phyloP scores from a whole-genome alignment of 2,329 filamentous ascomycete species.

The Macrophomina phaseolina region DNA sequence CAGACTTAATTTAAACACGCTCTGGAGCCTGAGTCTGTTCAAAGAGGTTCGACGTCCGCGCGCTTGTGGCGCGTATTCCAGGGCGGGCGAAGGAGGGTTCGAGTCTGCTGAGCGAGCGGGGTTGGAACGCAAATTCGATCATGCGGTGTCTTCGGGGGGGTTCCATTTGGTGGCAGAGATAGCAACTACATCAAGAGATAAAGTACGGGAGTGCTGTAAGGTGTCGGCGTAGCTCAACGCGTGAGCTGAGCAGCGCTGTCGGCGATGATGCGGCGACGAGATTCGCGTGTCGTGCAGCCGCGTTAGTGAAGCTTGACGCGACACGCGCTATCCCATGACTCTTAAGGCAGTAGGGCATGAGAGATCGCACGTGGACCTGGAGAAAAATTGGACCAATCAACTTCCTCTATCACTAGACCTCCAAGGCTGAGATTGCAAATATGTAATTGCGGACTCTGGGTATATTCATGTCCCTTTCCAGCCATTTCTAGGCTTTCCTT shows the following conservation, averaged over 20 bases:
- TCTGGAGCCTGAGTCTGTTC: not conserved
- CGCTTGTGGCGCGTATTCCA: not conserved
- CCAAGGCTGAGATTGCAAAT: not conserved
- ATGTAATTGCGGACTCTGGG: constrained; percentile 10
- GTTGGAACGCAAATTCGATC: not conserved
- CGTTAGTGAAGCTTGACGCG: constrained; percentile 16
- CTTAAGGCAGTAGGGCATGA: not conserved
- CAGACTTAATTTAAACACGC: no score
- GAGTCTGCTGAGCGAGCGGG: not conserved
- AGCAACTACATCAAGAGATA: not conserved
- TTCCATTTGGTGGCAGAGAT: not conserved
- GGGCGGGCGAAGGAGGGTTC: not conserved
- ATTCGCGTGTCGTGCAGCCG: not conserved
- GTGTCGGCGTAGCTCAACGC: not conserved
- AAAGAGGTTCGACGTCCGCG: not conserved
- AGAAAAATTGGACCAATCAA: no score
- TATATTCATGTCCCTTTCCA: constrained; percentile 21
- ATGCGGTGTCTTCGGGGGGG: not conserved
- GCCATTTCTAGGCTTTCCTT: not conserved
- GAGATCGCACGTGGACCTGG: no score
- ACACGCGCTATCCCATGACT: constrained; percentile 11
- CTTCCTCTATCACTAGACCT: not conserved
- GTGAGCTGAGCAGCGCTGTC: not conserved
- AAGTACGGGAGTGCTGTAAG: not conserved
- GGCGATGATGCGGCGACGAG: not conserved